Conservation (phyloP, 2,329 filamentous ascomycete species). For the Alternaria consortialis region DNA sequence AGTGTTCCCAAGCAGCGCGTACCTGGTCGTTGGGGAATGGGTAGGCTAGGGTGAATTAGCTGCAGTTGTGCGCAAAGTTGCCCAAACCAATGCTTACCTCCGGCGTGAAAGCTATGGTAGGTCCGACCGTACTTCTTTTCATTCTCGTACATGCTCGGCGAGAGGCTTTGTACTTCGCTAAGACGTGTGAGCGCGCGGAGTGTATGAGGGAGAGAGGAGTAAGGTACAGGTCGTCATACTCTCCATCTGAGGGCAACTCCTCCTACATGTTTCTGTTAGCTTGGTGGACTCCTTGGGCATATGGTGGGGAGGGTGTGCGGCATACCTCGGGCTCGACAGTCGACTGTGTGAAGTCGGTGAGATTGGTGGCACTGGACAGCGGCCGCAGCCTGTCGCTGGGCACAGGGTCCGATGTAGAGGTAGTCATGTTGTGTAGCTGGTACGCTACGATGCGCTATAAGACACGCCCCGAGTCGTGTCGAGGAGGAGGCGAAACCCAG, state of each 20-base stretch:
- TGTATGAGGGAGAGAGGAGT: neutral
- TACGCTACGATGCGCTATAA: conserved; percentile 9
- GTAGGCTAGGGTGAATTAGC: conserved; percentile 48
- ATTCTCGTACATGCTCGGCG: conserved; percentile 51
- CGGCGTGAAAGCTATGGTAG: conserved; percentile 52
- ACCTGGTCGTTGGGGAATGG: conserved; percentile 52
- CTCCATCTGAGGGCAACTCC: conserved; percentile 42
- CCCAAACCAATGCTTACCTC: conserved; percentile 41
- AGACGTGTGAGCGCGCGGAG: conserved; percentile 26
- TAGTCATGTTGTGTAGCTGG: conserved; percentile 16
- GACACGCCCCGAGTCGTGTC: conserved; percentile 21
- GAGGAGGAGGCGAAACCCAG: conserved; percentile 28
- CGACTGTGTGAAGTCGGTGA: conserved; percentile 29
- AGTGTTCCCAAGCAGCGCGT: conserved; percentile 13
- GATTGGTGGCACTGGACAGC: conserved; percentile 32
- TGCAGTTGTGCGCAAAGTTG: neutral
- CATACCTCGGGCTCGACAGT: conserved; percentile 31
- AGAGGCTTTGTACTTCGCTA: conserved; percentile 52
- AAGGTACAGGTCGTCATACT: conserved; percentile 43
- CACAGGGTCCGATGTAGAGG: conserved; percentile 9
- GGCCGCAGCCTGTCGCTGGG: conserved; percentile 22
- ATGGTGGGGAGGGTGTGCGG: conserved; percentile 17
- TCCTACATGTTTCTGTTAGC: conserved; percentile 39
- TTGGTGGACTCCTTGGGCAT: conserved; percentile 7
- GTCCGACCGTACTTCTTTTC: conserved; percentile 53